Evolutionary conservation across 2,329 filamentous ascomycete genomes (phyloP).

Genomic region (Colletotrichum camelliae): DNA sequence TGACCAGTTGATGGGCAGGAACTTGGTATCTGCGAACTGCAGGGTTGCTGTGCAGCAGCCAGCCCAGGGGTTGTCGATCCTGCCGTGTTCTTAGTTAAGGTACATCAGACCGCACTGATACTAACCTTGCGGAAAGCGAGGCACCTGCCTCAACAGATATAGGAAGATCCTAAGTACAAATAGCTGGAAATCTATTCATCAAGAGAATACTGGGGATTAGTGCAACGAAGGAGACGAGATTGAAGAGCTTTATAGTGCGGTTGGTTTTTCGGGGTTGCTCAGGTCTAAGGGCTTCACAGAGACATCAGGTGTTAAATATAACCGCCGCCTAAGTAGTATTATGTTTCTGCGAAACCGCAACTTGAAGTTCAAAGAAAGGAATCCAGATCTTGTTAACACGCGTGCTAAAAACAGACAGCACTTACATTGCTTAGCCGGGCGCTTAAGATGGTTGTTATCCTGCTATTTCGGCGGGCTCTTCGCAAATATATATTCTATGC

Average conservation of each 20-base stretch:
- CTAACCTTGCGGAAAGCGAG: not conserved
- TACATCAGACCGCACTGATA: not conserved
- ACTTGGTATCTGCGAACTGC: not conserved
- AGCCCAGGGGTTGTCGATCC: not conserved
- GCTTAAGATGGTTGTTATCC: not conserved
- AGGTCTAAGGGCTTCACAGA: not conserved
- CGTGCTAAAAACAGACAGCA: not conserved
- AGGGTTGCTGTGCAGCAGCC: too few species aligned
- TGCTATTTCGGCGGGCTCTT: not conserved
- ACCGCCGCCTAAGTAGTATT: not conserved
- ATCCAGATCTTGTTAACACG: not conserved
- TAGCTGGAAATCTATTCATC: not conserved
- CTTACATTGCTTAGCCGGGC: not conserved
- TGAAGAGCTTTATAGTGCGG: not conserved
- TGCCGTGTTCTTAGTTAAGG: not conserved
- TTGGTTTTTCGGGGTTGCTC: not conserved
- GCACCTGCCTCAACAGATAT: not conserved
- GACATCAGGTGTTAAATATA: too few species aligned
- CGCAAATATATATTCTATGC: not conserved
- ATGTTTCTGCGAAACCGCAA: not conserved
- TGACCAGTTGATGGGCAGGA: not conserved
- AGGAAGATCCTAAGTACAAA: not conserved
- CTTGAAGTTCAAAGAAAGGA: not conserved
- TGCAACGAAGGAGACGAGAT: not conserved
- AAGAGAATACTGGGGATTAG: not conserved